phyloP scores from a whole-genome alignment of 441 rosid genomes.

The Metrosideros polymorpha region DNA sequence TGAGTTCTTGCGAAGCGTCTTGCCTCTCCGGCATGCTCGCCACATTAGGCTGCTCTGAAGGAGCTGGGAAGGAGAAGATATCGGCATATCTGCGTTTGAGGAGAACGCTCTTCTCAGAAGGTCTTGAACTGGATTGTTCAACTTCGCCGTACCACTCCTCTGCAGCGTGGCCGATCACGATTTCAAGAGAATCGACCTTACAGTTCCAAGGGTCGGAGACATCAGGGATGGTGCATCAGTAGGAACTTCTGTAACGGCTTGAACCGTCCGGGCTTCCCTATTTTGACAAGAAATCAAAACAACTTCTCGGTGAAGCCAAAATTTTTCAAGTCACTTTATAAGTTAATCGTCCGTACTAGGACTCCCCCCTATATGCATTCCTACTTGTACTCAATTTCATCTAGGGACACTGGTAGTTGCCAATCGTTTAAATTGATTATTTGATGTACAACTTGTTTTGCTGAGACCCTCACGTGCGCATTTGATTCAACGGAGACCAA shows the following conservation, averaged over 20 bases:
- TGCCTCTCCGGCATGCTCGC: constrained; percentile 12
- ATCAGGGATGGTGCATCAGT: constrained; percentile 27
- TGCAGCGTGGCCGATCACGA: constrained; percentile 24
- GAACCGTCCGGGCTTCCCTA: constrained; percentile 43
- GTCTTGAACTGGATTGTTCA: constrained; percentile 37
- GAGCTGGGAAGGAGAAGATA: constrained; percentile 13
- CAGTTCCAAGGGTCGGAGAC: constrained; percentile 18
- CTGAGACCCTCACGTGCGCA: too few relatives aligned
- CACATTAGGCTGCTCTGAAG: constrained; percentile 14
- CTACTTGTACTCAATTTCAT: too few relatives aligned
- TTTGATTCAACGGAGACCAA: background rate
- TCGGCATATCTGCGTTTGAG: constrained; percentile 18
- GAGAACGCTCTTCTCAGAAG: constrained; percentile 22
- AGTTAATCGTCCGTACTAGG: too few relatives aligned
- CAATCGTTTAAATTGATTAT: too few relatives aligned
- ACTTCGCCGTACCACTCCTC: constrained; percentile 16
- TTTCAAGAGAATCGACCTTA: constrained; percentile 19
- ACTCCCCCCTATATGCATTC: background rate
- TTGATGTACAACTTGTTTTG: too few relatives aligned
- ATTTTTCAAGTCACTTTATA: background rate
- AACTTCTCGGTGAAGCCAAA: background rate
- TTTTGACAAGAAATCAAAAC: constrained; percentile 11
- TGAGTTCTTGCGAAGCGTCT: too few relatives aligned
- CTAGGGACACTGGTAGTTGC: too few relatives aligned
- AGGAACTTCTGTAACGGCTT: too few relatives aligned